Base-by-base conservation (phyloP, 2,329 filamentous ascomycete species). In the Ceratocystis colombiana region DNA sequence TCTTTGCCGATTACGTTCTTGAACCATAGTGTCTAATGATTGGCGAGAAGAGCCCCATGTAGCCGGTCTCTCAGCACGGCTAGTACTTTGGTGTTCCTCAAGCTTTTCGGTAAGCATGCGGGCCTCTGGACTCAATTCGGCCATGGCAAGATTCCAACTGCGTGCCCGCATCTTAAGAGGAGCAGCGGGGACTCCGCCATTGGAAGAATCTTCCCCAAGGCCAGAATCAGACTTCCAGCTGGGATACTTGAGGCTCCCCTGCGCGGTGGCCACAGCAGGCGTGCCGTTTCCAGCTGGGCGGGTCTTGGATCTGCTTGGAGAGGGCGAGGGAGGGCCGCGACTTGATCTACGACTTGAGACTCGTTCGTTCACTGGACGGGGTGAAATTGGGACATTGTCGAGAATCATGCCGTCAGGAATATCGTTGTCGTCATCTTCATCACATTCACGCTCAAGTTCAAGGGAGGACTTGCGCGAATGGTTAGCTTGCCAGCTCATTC, bases 331-430 rank as follows among this genome's bases (percentile, higher is more conserved):
- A 2, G 64, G 61, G 20, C 66, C 66, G 20, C 62, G 66, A 44
- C 66, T 67, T 12, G 66, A 67, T 41, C 63, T 48, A 28, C 65
- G 6, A 17, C 64, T 66, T 2, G 55, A n/a, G 5, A 50, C 28
- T 46, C 85, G 79, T 68, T 86, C 83, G 28, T 77, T 77, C 1
- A 78, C 77, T 1, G 84, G 84, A 1, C 85, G 80, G n/a, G 89
- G 89, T 0, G 89, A 92, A 59, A 94, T 84, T 4, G 89, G 89
- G 1, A 94, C 86, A 70, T 94, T 94, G 76, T 90, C 88, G 61
- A 94, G 82, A 64, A 91, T 81, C 28, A 89, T 82, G 65, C 89
- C 88, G 30, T 92, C 88, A 0, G 89, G 89, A 37, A 94, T 86
- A 67, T 89, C 84, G 71, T 91, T 88, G 65, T 86, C 87, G 64